phyloP scores from a whole-genome alignment of 768 basidiomycete genomes.

The Stropharia rugosoannulata region DNA sequence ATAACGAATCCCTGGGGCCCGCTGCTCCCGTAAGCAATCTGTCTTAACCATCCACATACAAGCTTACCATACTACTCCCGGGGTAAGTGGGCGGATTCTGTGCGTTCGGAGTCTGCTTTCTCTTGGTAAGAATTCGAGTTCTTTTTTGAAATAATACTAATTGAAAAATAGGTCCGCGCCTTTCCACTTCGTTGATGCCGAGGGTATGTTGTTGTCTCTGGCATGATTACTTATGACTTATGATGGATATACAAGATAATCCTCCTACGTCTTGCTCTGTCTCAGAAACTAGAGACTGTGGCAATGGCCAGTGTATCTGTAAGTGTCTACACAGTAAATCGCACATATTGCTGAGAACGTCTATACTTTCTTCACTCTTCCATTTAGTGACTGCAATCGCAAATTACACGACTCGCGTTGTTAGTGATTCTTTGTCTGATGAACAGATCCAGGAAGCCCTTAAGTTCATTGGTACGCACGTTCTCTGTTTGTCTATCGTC shows the following conservation, averaged over 20 bases:
- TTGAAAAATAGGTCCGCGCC: conserved; percentile 30
- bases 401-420: conserved; percentile 53
- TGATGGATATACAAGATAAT: conserved; percentile 27
- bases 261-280: conserved; percentile 51
- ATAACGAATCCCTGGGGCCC: conserved; percentile 44
- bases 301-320: conserved; percentile 37
- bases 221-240: neutral
- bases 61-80: neutral
- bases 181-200: conserved; percentile 52
- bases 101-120: conserved; percentile 37
- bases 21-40: conserved; percentile 40
- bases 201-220: conserved; percentile 26
- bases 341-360: neutral
- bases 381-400: conserved; percentile 50
- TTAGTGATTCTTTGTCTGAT: conserved; percentile 38
- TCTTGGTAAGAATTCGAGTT: conserved; percentile 28
- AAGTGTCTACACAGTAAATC: conserved; percentile 17
- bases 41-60: neutral
- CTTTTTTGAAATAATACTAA: neutral
- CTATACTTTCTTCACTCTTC: neutral
- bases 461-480: conserved; percentile 44
- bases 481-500: neutral
- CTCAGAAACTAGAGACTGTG: conserved; percentile 44
- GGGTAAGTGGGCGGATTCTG: conserved; percentile 51
- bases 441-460: conserved; percentile 50